Evolutionary conservation across 2,329 filamentous ascomycete genomes (phyloP).

Genomic region (Massarina eburnea): DNA sequence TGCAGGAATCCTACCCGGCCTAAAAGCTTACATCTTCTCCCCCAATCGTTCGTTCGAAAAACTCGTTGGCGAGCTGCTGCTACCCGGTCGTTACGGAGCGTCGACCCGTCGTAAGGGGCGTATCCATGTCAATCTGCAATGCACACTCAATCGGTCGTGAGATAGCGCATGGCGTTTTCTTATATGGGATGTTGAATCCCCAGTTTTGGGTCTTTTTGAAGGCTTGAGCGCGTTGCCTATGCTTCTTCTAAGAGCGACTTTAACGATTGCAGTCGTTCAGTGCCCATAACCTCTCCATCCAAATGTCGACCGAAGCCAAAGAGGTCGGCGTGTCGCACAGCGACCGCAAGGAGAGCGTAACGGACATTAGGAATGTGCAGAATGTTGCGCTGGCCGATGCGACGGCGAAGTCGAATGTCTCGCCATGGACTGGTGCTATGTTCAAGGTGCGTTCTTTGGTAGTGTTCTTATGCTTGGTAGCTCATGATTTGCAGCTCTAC

Average conservation of each 20-base stretch:
- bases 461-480: not conserved
- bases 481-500: constrained; percentile 40
- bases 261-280: not conserved
- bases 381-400: constrained; percentile 50
- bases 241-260: not conserved
- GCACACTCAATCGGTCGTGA: constrained; percentile 10
- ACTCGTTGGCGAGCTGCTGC: constrained; percentile 12
- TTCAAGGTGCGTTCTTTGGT: constrained; percentile 38
- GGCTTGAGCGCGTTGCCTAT: constrained; percentile 15
- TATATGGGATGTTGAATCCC: constrained; percentile 13
- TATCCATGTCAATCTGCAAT: constrained; percentile 8
- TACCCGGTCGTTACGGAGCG: constrained; percentile 11
- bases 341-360: constrained; percentile 20
- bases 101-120: constrained; percentile 7
- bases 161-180: constrained; percentile 3
- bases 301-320: constrained; percentile 13
- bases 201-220: constrained; percentile 3
- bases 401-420: constrained; percentile 47
- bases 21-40: constrained; percentile 9
- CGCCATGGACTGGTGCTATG: constrained; percentile 47
- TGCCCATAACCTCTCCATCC: constrained; percentile 1
- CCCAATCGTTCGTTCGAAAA: constrained; percentile 19
- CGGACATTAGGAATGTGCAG: constrained; percentile 41
- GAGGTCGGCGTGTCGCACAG: constrained; percentile 13
- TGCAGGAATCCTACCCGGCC: constrained; percentile 12